Base-by-base conservation (phyloP, 768 basidiomycete genomes). In the Leccinum obscurum region DNA sequence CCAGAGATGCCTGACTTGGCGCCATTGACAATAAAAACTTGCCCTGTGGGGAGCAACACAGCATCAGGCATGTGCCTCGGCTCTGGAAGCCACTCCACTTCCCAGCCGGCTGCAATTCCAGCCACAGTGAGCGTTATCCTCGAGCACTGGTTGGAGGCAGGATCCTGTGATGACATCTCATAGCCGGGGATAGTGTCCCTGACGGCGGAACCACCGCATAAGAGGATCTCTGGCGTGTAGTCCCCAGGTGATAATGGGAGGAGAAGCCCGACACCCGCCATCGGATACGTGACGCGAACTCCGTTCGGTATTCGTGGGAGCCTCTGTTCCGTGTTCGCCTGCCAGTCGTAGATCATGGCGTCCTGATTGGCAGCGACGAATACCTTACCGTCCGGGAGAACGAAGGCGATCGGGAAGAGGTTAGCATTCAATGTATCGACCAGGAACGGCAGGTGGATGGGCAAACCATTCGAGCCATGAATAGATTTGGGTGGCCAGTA, bases 401-500 rank as follows among this genome's bases (percentile, higher is more conserved):
- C 67, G 66, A 92, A 89, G 13, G 85, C 87, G 60, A 90, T 87
- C 2, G 90, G 90, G 63, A 93, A 93, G 26, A 93, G 78, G 70
- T 93, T 93, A n/a, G 91, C 85, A 67, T 87, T 89, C 60, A 93
- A 77, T 4, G 91, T 91, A 58, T 86, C 82, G 60, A 79, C 77
- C 15, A 93, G 77, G 70, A 92, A 92, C 28, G 77, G 78, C 20
- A 88, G 64, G n/a, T 73, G 68, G 44, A 92, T 81, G 2, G 89
- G 87, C 64, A 89, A 64, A 51, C 92, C 91, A 48, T 85, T 83
- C 3, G 82, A 86, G 15, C 81, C 82, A 60, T 86, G 80, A 52
- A 92, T 84, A 56, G 79, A 77, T 71, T 94, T 93, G 1, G 92
- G 88, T 32, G 93, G 93, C 71, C 81, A 95, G 74, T 84, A 94